Evolutionary conservation across 1,139 yeast genomes (phyloP), one percentile per base, ranked within the genome.

Genomic region (Kluyveromyces sp.): DNA sequence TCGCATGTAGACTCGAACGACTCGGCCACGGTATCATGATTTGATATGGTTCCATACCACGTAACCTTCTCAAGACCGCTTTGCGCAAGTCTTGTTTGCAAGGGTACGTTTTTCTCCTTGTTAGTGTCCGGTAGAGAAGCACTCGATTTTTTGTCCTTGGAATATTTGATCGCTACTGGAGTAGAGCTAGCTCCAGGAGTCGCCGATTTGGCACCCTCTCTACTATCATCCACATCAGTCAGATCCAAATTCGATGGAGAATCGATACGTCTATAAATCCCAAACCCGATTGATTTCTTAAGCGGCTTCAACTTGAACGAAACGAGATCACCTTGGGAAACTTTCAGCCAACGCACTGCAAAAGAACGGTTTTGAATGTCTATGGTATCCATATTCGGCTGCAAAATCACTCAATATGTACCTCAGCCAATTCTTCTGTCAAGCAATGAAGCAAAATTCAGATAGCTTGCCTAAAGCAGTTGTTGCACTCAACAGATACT

Each of bases 331-430:
- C 78, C 75, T 36, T 78, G 82, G 0, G 85, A 82, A 7, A 83
- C 86, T 50, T 80, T 76, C 47, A 88, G 79, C 97, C 97, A 92
- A 56, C 89, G 86, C 57, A 89, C 84, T 52, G 88, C 76, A 58
- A 85, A 89, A 47, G 92, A 84, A 61, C 86, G 84, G 43, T 94
- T 82, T 56, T 89, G 95, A 36, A 92, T 78, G 64, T 89, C 96
- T 46, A 92, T 74, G 1, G 89, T 80, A 63, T 88, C 96, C 94
- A 83, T 84, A 22, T 22, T 9, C 9, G 7, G n/a, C 29, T 25
- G 29, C 8, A 25, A 25, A 25, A 25, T 25, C 29, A 25, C 8
- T 25, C n/a, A n/a, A n/a, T n/a, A n/a, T n/a, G n/a, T n/a, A n/a
- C n/a, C n/a, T n/a, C n/a, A n/a, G n/a, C n/a, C n/a, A n/a, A n/a